These are phyloP conservation scores for Kuraishia floccosa DNA, from an alignment of 805 yeast species.

Conservation along the genomic window DNA sequence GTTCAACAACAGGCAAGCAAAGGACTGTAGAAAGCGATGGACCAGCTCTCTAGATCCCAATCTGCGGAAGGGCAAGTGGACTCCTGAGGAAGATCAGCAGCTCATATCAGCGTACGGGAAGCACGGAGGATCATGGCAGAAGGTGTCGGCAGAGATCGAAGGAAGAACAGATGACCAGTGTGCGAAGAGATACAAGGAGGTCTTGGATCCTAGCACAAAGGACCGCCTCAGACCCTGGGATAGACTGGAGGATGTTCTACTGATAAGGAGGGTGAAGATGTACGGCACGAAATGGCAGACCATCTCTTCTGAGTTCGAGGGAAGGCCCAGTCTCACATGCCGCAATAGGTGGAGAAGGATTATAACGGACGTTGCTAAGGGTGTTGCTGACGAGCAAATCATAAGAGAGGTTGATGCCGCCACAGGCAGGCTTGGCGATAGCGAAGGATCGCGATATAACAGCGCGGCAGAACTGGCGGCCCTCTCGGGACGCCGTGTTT, in stretches of 20 bases:
- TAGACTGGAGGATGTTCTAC: slow-evolving; percentile 57
- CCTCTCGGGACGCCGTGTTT: not conserved
- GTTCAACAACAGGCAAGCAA: slow-evolving; percentile 47
- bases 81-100: slow-evolving; percentile 61
- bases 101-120: slow-evolving; percentile 51
- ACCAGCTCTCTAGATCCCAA: slow-evolving; percentile 74
- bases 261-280: slow-evolving; percentile 55
- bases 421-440: not conserved
- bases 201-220: slow-evolving; percentile 69
- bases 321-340: slow-evolving; percentile 83
- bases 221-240: slow-evolving; percentile 77
- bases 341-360: slow-evolving; percentile 89
- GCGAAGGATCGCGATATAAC: not conserved
- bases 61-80: slow-evolving; percentile 80
- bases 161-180: slow-evolving; percentile 95
- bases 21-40: slow-evolving; percentile 87
- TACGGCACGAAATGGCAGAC: slow-evolving; percentile 88
- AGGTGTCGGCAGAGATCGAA: slow-evolving; percentile 60
- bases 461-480: not conserved
- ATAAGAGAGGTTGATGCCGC: slow-evolving; percentile 40
- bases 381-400: slow-evolving; percentile 44
- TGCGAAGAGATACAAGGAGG: slow-evolving; percentile 83
- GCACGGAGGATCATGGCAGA: slow-evolving; percentile 80
- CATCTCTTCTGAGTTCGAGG: slow-evolving; percentile 57
- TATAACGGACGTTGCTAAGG: slow-evolving; percentile 63